Evolutionary conservation across 352 stramenopile genomes (phyloP), one percentile per base, ranked within the genome.

Genomic region (Globisporangium solare): DNA sequence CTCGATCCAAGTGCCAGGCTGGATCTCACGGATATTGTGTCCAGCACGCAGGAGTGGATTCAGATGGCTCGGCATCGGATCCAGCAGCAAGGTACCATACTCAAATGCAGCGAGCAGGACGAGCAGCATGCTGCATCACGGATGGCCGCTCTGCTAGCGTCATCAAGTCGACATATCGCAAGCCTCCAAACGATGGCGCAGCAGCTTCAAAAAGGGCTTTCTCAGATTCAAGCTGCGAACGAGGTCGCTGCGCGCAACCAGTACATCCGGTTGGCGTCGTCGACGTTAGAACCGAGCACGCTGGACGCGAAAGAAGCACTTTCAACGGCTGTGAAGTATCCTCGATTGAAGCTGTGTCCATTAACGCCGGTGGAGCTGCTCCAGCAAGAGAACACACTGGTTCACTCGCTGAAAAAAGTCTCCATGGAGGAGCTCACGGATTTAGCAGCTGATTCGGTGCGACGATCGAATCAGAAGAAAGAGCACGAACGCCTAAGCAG

Each of bases 391-490:
- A 58, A 61, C 1, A 66, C 74, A 24, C 71, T 86, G 8, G 66
- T 82, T 7, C 64, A 68, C 14, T 83, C 75, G 11, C 56, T 86
- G 20, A 73, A 73, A 51, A 83, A 86, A 35, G 66, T 75, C 11
- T 72, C 73, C 2, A 79, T 86, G 73, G 58, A 54, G 7, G 72
- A 83, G 22, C 56, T 81, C 6, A 76, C 64, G 0, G 67, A 55
- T 35, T 35, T 79, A 0, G 64, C 63, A 20, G 73, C 68, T 1
- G 54, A 58, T 11, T 75, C 70, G 0, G 65, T 79, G 17, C 53
- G 73, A 7, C 63, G 67, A 35, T 62, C 63, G 4, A 49, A 61
- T 2, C 54, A 66, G 20, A 69, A 41, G 12, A 80, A 67, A 32
- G 31, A 56, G 7, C 47, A 51, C 15, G 24, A 52, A 10, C 22